Base-by-base conservation (phyloP, 345 rosid genomes). In the Hibiscus tridactylites region DNA sequence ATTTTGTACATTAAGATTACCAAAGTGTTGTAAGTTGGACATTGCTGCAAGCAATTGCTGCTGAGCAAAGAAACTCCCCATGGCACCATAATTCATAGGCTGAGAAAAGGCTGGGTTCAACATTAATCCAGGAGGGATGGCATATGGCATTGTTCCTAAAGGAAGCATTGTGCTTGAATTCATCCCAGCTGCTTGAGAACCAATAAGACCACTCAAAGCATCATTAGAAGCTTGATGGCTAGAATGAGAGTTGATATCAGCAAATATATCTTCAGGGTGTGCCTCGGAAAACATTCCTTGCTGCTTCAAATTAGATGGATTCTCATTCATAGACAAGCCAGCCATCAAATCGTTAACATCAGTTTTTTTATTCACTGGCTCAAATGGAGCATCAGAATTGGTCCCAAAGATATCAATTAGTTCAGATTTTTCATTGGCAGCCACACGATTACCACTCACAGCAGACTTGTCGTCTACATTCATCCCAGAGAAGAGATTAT, bases 401-500 rank as follows among this genome's bases (percentile, higher is more conserved):
- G 86, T 74, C 24, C 91, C 90, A 83, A 91, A 88, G 68, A 91
- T 82, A 81, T 89, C 96, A 73, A 88, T 82, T 60, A 81, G 72
- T 73, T 86, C 88, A 9, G 87, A 71, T 53, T 44, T 73, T 67
- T 72, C 69, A 61, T 70, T 75, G 42, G 61, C 71, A 3, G 74
- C 53, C 70, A 66, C 67, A 42, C 75, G 78, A 80, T 81, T 85
- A 77, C 59, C 86, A 76, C 73, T 73, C 63, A 73, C 75, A 61
- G 73, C 81, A 8, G 79, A 78, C 70, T 89, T 87, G 65, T 76
- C 84, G 79, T 79, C 92, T 44, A 91, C 61, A 71, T 80, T 79
- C 95, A 94, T 84, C 72, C 96, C 96, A 44, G 95, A 85, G 83
- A 94, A 94, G 58, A 94, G 83, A 77, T 90, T 96, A 24, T 86